Evolutionary conservation across 768 basidiomycete species (phyloP), one percentile per base, ranked within the genome.

Genomic region (Obba rivulosa): DNA sequence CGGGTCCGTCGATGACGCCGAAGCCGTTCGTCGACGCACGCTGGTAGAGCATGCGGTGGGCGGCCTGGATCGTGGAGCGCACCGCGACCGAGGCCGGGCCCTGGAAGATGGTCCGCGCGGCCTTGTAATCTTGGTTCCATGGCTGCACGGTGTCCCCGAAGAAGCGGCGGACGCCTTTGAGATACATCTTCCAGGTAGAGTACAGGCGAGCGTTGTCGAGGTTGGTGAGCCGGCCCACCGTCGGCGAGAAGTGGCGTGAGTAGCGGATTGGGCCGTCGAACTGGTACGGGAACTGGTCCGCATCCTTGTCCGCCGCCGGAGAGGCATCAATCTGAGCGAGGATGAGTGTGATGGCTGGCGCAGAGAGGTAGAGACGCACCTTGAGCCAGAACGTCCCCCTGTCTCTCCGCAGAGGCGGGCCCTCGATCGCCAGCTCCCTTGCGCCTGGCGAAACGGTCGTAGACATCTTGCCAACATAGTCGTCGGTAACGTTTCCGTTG

Each of bases 201-300:
- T 88, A 89, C 20, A 87, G 69, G 0, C 83, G 78, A 0, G 69
- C 72, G 51, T 80, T 77, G 57, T 80, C 75, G 45, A 83, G 62
- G 50, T 79, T 77, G 16, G 85, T 82, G 25, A 88, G 64, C 17
- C 66, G 68, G 22, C 87, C 87, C 37, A 86, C 73, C 0, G 80
- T 81, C 0, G 85, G 86, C 3, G 85, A 87, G 64, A 69, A 78
- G 59, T 90, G 86, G 3, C 77, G 70, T 11, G 86, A 81, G 63
- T 73, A 89, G 43, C 83, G 82, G 46, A 85, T 71, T 23, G 86
- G 87, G 0, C 87, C 86, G 53, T 83, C 78, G 65, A 88, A 90
- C 46, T 73, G 70, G 65, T 87, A 89, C 7, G 79, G 77, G 40
- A 69, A 69, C 21, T 60, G 48, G 28, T 62, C 53, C 0, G 77